phyloP scores from a whole-genome alignment of 192 early-diverging fungal species.

The Neocallimastix lanati region DNA sequence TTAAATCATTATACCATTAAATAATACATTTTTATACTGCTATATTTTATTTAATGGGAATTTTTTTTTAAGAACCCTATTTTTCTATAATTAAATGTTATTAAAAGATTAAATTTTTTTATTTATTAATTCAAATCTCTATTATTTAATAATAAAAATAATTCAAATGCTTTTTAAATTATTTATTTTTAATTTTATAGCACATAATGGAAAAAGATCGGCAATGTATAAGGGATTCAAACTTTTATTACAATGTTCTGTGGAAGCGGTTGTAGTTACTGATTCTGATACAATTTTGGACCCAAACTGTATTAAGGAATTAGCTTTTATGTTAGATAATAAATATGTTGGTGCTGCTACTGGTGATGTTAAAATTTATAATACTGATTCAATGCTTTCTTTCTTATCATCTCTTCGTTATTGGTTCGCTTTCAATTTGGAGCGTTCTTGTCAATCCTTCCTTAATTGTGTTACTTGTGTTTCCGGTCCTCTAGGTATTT shows the following conservation, averaged over 20 bases:
- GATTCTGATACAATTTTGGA: conserved; percentile 44
- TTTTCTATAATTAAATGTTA: no score
- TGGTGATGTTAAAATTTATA: conserved; percentile 33
- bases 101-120: no score
- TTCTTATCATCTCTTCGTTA: conserved; percentile 41
- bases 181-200: neutral
- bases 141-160: no score
- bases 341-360: conserved; percentile 27
- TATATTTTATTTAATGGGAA: no score
- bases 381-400: conserved; percentile 19
- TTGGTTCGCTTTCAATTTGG: conserved; percentile 47
- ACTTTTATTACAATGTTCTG: neutral
- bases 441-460: conserved; percentile 36
- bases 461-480: conserved; percentile 40
- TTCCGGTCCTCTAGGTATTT: conserved; percentile 43
- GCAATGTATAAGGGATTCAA: conserved; percentile 1
- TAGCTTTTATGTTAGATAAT: conserved; percentile 8
- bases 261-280: conserved; percentile 31
- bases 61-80: no score
- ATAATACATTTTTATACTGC: no score
- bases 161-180: no score
- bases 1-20: no score
- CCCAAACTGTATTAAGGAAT: conserved; percentile 16
- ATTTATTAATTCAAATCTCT: no score
- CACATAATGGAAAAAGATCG: conserved; percentile 4